Conservation (phyloP, 768 basidiomycete genomes). For the Rhodotorula taiwanensis region DNA sequence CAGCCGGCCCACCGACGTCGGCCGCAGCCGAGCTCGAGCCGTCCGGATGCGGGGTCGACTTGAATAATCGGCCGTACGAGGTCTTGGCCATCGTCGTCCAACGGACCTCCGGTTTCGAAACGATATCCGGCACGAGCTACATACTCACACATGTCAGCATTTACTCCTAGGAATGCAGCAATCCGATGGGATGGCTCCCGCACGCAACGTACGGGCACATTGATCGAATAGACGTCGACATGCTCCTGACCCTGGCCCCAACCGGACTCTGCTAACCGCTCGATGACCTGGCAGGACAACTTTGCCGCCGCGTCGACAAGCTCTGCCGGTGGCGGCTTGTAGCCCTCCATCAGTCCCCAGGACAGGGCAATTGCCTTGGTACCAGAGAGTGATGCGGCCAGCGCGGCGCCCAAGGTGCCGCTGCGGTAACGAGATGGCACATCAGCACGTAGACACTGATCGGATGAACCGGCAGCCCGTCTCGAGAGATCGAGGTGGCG, state of each 20-base stretch:
- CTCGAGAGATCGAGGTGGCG: no score
- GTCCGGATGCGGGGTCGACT: slow-evolving; percentile 30
- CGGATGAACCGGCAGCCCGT: no score
- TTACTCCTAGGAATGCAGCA: no score
- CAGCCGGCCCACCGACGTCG: slow-evolving; percentile 19
- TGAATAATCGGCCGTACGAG: slow-evolving; percentile 45
- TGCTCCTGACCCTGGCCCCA: slow-evolving; percentile 42
- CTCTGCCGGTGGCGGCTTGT: slow-evolving; percentile 38
- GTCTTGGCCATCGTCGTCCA: slow-evolving; percentile 46
- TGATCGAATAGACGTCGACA: slow-evolving; percentile 36
- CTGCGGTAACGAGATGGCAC: slow-evolving; percentile 3
- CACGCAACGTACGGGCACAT: slow-evolving; percentile 21
- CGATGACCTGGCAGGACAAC: slow-evolving; percentile 41
- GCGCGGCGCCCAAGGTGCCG: slow-evolving; percentile 47
- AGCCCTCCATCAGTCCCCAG: slow-evolving; percentile 43
- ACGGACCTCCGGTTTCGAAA: slow-evolving; percentile 38
- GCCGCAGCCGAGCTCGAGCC: background rate
- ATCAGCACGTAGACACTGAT: no score
- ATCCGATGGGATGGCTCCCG: no score
- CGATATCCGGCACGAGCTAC: slow-evolving; percentile 43
- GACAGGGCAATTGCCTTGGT: slow-evolving; percentile 45
- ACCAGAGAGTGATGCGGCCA: slow-evolving; percentile 44
- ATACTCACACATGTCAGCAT: slow-evolving; percentile 27
- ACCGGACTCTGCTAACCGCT: slow-evolving; percentile 41
- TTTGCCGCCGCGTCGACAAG: slow-evolving; percentile 41